These are phyloP conservation scores for Colletotrichum sp. DNA, from an alignment of 2,329 filamentous ascomycete genomes.

Conservation along the genomic window DNA sequence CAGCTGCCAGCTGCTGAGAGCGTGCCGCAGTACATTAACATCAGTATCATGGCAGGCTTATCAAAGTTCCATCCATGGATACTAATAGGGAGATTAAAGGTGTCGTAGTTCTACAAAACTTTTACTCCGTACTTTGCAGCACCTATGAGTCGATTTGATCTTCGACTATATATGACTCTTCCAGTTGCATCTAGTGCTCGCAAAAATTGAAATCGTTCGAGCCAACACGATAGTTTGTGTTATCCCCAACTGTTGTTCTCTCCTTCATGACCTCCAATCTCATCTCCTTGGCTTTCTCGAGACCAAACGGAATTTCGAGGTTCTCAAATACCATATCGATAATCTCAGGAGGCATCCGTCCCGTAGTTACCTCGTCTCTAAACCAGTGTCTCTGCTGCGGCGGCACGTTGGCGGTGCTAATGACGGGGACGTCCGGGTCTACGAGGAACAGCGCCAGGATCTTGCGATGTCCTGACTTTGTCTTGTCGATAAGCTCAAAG, in stretches of 20 bases:
- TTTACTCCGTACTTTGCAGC: neutral
- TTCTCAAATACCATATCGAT: constrained; percentile 23
- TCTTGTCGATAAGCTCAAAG: constrained; percentile 56
- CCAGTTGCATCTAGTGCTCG: constrained; percentile 23
- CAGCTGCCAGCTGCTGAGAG: neutral
- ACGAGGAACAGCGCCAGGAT: constrained; percentile 67
- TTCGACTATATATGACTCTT: neutral
- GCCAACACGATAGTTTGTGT: neutral
- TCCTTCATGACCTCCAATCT: constrained; percentile 32
- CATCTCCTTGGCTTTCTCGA: constrained; percentile 26
- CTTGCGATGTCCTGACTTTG: constrained; percentile 60
- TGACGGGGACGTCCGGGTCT: constrained; percentile 54
- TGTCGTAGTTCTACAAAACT: neutral
- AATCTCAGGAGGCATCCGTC: constrained; percentile 25
- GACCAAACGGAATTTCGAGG: constrained; percentile 25
- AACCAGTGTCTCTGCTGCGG: constrained; percentile 48
- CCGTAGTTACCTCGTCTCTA: constrained; percentile 18
- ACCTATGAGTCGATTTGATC: neutral
- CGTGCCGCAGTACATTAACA: neutral
- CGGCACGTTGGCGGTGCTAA: constrained; percentile 49
- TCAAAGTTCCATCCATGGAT: neutral
- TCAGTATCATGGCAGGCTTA: neutral
- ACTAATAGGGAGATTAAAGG: rapidly evolving
- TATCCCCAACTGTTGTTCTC: constrained; percentile 13
- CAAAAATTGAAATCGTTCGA: constrained; percentile 26